Base-by-base conservation (phyloP, 108 stramenopile genomes). In the Tribonema minus region DNA sequence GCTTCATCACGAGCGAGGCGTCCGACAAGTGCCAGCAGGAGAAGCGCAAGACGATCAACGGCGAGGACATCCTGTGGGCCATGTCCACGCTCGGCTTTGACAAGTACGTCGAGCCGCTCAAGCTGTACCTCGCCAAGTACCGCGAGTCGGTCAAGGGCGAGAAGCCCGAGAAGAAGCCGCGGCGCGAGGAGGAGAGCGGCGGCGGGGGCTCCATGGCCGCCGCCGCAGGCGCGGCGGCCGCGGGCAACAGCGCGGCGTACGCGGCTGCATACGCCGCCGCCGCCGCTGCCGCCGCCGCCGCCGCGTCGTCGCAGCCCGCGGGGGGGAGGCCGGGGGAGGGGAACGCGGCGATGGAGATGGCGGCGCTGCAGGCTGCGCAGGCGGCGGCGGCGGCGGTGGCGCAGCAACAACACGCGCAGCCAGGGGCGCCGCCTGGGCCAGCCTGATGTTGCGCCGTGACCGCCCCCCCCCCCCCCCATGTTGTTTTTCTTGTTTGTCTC, bases 1-100 rank as follows among this genome's bases (percentile, higher is more conserved):
- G 92, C 84, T 99, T 99, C 87, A 95, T 99, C 70, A 97, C 97
- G 6, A 92, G 91, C 72, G 96, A 98, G 77, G 99, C 99, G 0
- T 90, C 87, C 26, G 99, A 98, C 73, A 96, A 96, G 70, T 97
- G 97, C 81, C 87, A 94, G 77, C 94, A 96, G 73, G 96, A 98
- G 86, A 97, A 98, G 82, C 84, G 99, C 7, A 99, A 98, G 89
- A 99, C 96, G 4, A 98, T 99, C 86, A 99, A 96, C 84, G 99
- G 97, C 33, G 97, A 98, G 71, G 99, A 99, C 81, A 77, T 99
- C 54, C 68, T 99, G 0, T 96, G 94, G 95, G 99, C 99, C 39
- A 95, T 99, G 96, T 91, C 90, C 65, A 95, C 96, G 3, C 83
- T 99, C 36, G 99, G 99, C 29, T 98, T 99, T 81, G 99, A 98